These are phyloP conservation scores for Pythium phragmiticola DNA, from an alignment of 352 stramenopile species.

Conservation along the genomic window DNA sequence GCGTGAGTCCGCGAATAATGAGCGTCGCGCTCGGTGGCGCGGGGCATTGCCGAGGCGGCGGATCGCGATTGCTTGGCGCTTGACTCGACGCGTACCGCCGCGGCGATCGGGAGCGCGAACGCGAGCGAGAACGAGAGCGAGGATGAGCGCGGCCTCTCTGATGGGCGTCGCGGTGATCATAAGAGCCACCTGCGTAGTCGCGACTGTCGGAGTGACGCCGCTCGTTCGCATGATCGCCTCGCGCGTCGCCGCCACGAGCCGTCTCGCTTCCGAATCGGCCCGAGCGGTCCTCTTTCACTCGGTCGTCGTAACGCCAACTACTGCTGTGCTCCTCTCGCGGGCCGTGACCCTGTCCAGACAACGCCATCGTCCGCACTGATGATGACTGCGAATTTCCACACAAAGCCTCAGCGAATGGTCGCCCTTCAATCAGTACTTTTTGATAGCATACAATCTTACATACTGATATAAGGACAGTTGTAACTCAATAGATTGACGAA, in stretches of 20 bases:
- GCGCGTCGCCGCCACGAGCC: constrained; percentile 2
- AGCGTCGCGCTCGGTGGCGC: constrained; percentile 56
- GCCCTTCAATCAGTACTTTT: not conserved
- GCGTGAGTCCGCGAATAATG: constrained; percentile 56
- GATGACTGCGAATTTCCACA: no score
- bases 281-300: not conserved
- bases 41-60: constrained; percentile 17
- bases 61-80: not conserved
- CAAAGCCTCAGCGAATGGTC: no score
- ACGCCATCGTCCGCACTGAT: constrained; percentile 10
- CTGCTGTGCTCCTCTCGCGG: constrained; percentile 5
- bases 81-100: constrained; percentile 8
- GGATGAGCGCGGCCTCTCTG: not conserved
- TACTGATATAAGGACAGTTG: not conserved
- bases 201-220: not conserved
- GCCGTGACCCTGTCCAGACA: constrained; percentile 9
- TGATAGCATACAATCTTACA: no score
- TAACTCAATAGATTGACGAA: not conserved
- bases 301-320: not conserved
- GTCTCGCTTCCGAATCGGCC: constrained; percentile 1
- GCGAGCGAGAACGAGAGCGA: constrained; percentile 15
- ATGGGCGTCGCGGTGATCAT: not conserved
- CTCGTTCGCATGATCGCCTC: not conserved
- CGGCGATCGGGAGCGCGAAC: constrained; percentile 13
- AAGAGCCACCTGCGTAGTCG: not conserved